phyloP scores from a whole-genome alignment of 2,329 filamentous ascomycete genomes.

The Alternaria incomplexa region DNA sequence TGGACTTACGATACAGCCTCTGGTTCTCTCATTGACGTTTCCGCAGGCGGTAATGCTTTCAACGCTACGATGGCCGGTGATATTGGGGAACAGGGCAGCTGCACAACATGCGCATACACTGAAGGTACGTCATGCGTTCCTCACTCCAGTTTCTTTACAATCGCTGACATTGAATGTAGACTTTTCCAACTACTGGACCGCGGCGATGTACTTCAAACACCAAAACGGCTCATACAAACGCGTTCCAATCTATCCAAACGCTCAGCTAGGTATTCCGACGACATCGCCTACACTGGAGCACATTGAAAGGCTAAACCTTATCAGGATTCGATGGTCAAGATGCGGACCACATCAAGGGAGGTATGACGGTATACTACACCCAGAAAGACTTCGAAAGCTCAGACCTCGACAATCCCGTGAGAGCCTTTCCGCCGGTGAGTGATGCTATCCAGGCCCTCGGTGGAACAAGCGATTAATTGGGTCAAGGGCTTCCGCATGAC shows the following conservation, averaged over 20 bases:
- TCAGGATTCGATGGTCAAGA: neutral
- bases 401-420: conserved; percentile 39
- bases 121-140: conserved; percentile 12
- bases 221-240: conserved; percentile 37
- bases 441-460: neutral
- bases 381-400: conserved; percentile 46
- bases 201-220: conserved; percentile 38
- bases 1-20: neutral
- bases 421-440: conserved; percentile 27
- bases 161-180: neutral
- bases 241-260: conserved; percentile 37
- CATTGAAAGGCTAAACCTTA: neutral
- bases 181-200: conserved; percentile 28
- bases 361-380: conserved; percentile 42
- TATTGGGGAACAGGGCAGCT: conserved; percentile 15
- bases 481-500: conserved; percentile 42
- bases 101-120: conserved; percentile 34
- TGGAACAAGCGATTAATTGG: neutral
- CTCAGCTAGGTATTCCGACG: conserved; percentile 3
- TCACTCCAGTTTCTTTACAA: neutral
- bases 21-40: neutral
- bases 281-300: conserved; percentile 14
- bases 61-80: conserved; percentile 23
- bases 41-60: conserved; percentile 25
- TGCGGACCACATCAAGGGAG: conserved; percentile 32